Percentiles rank a stretch among this genome's conserved stretches.
phyloP scores from a whole-genome alignment of 495 filamentous ascomycete species.

The Opeltia flavorubescens region DNA sequence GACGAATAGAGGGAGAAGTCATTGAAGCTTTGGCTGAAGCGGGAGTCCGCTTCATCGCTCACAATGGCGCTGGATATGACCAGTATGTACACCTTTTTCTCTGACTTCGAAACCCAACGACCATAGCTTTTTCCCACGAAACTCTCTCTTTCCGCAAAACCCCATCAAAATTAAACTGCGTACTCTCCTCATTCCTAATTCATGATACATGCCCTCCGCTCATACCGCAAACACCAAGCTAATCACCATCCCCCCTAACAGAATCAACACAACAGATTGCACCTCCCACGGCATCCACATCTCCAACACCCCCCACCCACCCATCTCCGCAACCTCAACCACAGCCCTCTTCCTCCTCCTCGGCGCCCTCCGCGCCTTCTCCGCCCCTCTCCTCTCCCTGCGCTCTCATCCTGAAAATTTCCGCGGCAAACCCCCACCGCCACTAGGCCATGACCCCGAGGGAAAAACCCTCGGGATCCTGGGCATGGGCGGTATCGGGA shows the following conservation, averaged over 20 bases:
- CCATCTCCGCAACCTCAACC: conserved; percentile 73
- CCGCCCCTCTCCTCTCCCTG: conserved; percentile 44
- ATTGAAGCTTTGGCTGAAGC: conserved; percentile 39
- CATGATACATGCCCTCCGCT: too few species aligned
- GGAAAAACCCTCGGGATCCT: conserved; percentile 60
- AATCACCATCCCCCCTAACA: conserved; percentile 53
- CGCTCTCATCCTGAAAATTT: conserved; percentile 43
- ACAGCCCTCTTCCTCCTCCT: conserved; percentile 64
- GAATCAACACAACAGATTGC: too few species aligned
- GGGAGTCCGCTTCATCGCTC: conserved; percentile 37
- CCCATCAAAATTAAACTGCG: too few species aligned
- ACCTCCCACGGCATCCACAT: conserved; percentile 49
- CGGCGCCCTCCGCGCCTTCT: conserved; percentile 60
- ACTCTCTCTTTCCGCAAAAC: too few species aligned
- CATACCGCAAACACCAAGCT: too few species aligned
- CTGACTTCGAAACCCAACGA: too few species aligned
- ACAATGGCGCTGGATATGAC: conserved; percentile 32
- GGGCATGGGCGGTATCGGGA: conserved; percentile 81
- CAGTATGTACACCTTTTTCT: background rate
- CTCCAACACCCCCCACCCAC: conserved; percentile 67
- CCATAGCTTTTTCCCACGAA: too few species aligned
- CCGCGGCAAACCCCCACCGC: conserved; percentile 31
- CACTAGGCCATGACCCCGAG: conserved; percentile 46
- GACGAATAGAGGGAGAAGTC: conserved; percentile 52
- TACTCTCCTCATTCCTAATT: too few species aligned